A percentile compares a stretch with the other conserved stretches of the same genome.
Evolutionary conservation across 768 basidiomycete genomes (phyloP).

Genomic region (Lactarius trivialis): DNA sequence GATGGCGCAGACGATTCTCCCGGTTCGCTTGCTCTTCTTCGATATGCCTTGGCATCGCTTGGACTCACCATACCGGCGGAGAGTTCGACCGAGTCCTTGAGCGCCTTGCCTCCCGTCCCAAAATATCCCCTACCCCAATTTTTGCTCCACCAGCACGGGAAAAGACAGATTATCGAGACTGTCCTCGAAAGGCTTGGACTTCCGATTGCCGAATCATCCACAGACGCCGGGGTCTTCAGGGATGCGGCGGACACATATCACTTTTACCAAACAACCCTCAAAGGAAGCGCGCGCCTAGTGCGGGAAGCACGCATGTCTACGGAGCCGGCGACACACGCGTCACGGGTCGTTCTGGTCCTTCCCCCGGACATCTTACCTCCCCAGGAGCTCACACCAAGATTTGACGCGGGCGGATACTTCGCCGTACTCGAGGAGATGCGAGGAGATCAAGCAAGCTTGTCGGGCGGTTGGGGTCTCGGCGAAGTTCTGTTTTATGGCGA

Average conservation of each 20-base stretch:
- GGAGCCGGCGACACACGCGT: constrained; percentile 25
- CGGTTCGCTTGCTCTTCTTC: not conserved
- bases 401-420: constrained; percentile 62
- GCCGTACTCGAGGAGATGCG: constrained; percentile 36
- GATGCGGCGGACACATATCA: constrained; percentile 69
- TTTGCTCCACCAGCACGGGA: constrained; percentile 42
- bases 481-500: constrained; percentile 83
- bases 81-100: not conserved
- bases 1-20: not conserved
- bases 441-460: constrained; percentile 27
- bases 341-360: constrained; percentile 40
- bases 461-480: constrained; percentile 50
- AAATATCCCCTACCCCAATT: constrained; percentile 48
- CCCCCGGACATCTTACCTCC: constrained; percentile 43
- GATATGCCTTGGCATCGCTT: constrained; percentile 11
- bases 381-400: constrained; percentile 57
- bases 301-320: constrained; percentile 31
- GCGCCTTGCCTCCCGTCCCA: constrained; percentile 38
- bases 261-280: constrained; percentile 38
- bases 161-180: constrained; percentile 35
- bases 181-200: constrained; percentile 34
- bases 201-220: constrained; percentile 20
- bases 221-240: constrained; percentile 35
- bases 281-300: constrained; percentile 31
- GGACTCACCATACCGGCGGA: constrained; percentile 33